These are phyloP conservation scores for Anisodus acutangulus DNA, from an alignment of 257 asterid species.

Conservation along the genomic window DNA sequence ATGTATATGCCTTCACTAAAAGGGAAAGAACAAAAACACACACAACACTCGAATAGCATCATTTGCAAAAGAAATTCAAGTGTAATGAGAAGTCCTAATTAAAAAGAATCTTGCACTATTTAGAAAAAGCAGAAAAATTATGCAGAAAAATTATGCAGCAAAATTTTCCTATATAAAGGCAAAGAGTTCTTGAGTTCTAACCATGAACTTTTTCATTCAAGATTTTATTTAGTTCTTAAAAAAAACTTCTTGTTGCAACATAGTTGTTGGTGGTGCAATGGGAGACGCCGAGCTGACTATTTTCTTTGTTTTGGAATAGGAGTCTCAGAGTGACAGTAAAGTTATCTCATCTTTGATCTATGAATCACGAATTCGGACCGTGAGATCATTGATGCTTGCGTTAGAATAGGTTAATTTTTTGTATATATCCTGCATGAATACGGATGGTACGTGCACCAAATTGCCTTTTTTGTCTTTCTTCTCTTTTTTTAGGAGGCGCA, in stretches of 20 bases:
- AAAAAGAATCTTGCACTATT: not conserved
- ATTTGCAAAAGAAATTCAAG: not conserved
- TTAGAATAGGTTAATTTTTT: too few relatives aligned
- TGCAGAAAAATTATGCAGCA: not conserved
- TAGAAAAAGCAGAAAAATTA: not conserved
- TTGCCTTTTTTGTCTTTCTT: too few relatives aligned
- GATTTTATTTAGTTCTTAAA: not conserved
- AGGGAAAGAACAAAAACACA: not conserved
- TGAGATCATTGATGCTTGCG: not conserved
- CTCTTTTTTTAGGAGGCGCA: too few relatives aligned
- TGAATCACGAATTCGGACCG: rapidly evolving
- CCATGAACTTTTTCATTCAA: not conserved
- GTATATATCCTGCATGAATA: too few relatives aligned
- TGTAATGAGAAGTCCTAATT: not conserved
- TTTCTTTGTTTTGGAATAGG: not conserved
- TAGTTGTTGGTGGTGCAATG: constrained; percentile 52
- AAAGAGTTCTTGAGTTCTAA: not conserved
- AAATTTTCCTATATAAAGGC: constrained; percentile 22
- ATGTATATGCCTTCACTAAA: not conserved
- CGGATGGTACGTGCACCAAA: too few relatives aligned
- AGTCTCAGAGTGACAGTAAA: not conserved
- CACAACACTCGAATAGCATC: not conserved
- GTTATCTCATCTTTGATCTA: not conserved
- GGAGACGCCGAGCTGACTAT: constrained; percentile 43
- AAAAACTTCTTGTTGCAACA: constrained; percentile 32